A percentile compares a stretch with the other conserved stretches of the same genome.
Evolutionary conservation across 371 early-diverging fungal species (phyloP).

Genomic region (Actinomortierella wolfii): DNA sequence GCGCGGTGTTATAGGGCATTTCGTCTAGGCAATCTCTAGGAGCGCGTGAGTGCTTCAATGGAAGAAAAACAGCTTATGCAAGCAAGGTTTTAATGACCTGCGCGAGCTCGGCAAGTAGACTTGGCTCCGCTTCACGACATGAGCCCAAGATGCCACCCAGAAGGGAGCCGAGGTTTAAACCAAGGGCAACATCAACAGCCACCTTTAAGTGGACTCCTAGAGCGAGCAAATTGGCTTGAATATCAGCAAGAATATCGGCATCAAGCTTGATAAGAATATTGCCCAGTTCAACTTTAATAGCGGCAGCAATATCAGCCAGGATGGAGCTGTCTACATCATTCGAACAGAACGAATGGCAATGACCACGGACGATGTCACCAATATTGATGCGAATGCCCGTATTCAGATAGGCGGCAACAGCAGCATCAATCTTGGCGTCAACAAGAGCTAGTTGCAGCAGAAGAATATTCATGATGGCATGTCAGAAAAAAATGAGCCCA

Average conservation of each 20-base stretch:
- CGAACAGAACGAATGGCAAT: conserved; percentile 7
- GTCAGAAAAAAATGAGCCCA: too few relatives aligned
- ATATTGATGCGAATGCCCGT: conserved; percentile 8
- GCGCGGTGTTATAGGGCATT: too few relatives aligned
- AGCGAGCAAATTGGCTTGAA: conserved; percentile 7
- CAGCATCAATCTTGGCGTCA: conserved; percentile 11
- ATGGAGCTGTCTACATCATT: conserved; percentile 6
- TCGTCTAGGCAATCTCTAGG: too few relatives aligned
- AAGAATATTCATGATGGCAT: not conserved
- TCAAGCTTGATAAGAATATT: conserved; percentile 8
- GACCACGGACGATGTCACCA: conserved; percentile 3
- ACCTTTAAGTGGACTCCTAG: conserved; percentile 18
- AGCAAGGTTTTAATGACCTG: too few relatives aligned
- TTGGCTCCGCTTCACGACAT: too few relatives aligned
- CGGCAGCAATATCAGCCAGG: conserved; percentile 9
- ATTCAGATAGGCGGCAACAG: conserved; percentile 10
- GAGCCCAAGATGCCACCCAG: conserved; percentile 1
- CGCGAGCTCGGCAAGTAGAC: too few relatives aligned
- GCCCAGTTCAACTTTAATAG: conserved; percentile 9
- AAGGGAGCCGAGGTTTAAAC: conserved; percentile 6
- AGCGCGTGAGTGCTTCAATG: too few relatives aligned
- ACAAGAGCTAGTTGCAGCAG: conserved; percentile 13
- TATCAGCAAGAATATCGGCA: conserved; percentile 9
- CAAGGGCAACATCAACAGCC: conserved; percentile 8
- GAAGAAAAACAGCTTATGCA: too few relatives aligned